These are phyloP conservation scores for Lichtheimia ornata DNA, from an alignment of 371 early-diverging fungal species.

Conservation along the genomic window DNA sequence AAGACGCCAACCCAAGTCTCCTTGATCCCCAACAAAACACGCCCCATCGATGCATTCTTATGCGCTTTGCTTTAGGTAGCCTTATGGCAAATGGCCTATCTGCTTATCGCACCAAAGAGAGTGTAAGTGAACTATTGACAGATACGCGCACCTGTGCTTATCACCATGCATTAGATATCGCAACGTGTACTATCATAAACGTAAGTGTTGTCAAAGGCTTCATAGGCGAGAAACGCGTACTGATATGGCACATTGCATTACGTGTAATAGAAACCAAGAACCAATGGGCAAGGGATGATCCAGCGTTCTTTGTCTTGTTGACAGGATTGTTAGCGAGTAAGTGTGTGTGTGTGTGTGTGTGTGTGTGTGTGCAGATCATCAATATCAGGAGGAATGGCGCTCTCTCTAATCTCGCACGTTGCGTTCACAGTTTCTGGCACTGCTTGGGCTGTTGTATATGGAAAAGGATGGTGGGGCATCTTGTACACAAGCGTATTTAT, in stretches of 20 bases:
- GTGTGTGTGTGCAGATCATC: neutral
- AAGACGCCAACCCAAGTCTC: neutral
- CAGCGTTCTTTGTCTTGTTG: constrained; percentile 81
- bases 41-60: neutral
- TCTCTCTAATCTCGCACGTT: neutral
- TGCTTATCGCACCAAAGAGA: constrained; percentile 81
- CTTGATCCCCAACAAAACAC: neutral
- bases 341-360: too few relatives aligned
- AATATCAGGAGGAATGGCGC: neutral
- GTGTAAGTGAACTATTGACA: constrained; percentile 61
- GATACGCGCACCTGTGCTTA: neutral
- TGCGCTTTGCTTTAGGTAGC: constrained; percentile 63
- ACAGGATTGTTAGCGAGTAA: constrained; percentile 57
- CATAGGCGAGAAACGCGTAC: too few relatives aligned
- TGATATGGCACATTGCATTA: neutral
- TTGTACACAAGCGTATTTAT: constrained; percentile 67
- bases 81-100: constrained; percentile 89
- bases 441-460: constrained; percentile 74
- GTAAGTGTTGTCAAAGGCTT: constrained; percentile 41
- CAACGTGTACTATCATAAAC: constrained; percentile 92
- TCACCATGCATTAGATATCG: constrained; percentile 59
- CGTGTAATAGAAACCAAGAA: constrained; percentile 81
- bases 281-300: constrained; percentile 94
- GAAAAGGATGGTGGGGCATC: constrained; percentile 55
- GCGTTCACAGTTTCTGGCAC: constrained; percentile 58